Evolutionary conservation across 352 stramenopile species (phyloP).

Genomic region (Globisporangium splendens): DNA sequence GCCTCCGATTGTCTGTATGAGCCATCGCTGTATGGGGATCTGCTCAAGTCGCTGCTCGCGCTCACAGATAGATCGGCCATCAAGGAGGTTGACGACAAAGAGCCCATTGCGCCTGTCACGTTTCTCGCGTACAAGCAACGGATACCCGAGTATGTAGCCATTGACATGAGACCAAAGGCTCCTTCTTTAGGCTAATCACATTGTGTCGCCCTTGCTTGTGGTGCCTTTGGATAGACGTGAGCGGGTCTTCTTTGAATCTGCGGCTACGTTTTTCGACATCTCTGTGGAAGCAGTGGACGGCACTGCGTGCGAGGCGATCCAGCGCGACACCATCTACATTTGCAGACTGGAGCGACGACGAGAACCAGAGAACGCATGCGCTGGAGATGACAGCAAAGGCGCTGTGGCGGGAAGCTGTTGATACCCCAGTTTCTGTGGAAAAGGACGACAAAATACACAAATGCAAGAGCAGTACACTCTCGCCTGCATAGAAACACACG

Average conservation of each 20-base stretch:
- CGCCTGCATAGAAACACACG: no score
- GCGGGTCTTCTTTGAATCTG: slow-evolving; percentile 36
- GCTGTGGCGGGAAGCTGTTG: no score
- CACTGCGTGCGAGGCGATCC: slow-evolving; percentile 9
- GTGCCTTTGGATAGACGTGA: slow-evolving; percentile 22
- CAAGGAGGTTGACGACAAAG: neutral
- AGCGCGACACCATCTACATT: slow-evolving; percentile 46
- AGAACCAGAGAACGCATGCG: neutral
- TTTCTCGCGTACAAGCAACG: slow-evolving; percentile 75
- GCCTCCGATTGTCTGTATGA: slow-evolving; percentile 78
- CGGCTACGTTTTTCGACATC: slow-evolving; percentile 35
- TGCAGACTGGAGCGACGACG: slow-evolving; percentile 22
- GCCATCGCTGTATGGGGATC: slow-evolving; percentile 24
- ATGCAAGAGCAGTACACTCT: neutral
- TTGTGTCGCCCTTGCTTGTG: neutral
- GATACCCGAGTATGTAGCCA: slow-evolving; percentile 29
- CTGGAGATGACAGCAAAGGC: neutral
- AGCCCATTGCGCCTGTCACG: slow-evolving; percentile 18
- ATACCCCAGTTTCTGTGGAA: no score
- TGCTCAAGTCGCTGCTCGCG: slow-evolving; percentile 40
- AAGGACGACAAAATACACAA: neutral
- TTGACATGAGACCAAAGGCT: no score
- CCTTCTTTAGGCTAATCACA: no score
- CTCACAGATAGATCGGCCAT: slow-evolving; percentile 18
- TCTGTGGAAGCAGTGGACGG: slow-evolving; percentile 20